A percentile compares a stretch with the other conserved stretches of the same genome.
phyloP scores from a whole-genome alignment of 441 rosid genomes.

The Gossypium davidsonii region DNA sequence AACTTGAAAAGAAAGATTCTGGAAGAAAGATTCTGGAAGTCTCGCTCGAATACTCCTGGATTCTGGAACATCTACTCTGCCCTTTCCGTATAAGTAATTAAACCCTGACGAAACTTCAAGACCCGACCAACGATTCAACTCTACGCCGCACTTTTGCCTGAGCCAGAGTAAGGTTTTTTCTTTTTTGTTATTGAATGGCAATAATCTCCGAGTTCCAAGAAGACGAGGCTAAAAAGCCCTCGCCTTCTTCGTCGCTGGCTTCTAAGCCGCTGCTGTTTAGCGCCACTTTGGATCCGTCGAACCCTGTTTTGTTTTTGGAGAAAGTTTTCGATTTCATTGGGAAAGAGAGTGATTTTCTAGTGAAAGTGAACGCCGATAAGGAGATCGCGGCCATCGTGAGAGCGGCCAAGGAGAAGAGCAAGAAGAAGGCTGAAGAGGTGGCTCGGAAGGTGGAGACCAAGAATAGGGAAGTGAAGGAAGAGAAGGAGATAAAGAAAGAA shows the following conservation, averaged over 20 bases:
- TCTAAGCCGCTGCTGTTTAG: constrained; percentile 26
- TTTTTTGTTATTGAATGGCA: constrained; percentile 37
- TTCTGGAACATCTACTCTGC: no score
- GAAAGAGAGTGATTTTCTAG: constrained; percentile 54
- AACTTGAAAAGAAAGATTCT: no score
- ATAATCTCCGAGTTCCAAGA: constrained; percentile 76
- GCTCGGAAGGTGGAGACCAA: constrained; percentile 20
- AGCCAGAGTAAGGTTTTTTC: no score
- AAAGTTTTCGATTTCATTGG: constrained; percentile 56
- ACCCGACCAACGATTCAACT: no score
- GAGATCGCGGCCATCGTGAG: constrained; percentile 48
- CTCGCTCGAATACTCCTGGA: no score
- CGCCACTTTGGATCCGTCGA: constrained; percentile 49
- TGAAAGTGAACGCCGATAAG: constrained; percentile 43
- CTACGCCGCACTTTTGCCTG: no score
- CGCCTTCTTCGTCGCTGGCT: constrained; percentile 25
- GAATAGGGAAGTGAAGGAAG: constrained; percentile 20
- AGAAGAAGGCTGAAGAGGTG: constrained; percentile 31
- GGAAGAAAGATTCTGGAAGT: no score
- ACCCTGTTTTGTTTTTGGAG: constrained; percentile 58
- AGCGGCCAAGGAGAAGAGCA: constrained; percentile 49
- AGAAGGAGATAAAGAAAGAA: constrained; percentile 15
- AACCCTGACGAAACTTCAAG: no score
- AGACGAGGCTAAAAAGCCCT: constrained; percentile 33
- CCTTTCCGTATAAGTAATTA: no score